A percentile compares a stretch with the other conserved stretches of the same genome.
phyloP scores from a whole-genome alignment of 257 asterid genomes.

The Nicotiana noctiflora region DNA sequence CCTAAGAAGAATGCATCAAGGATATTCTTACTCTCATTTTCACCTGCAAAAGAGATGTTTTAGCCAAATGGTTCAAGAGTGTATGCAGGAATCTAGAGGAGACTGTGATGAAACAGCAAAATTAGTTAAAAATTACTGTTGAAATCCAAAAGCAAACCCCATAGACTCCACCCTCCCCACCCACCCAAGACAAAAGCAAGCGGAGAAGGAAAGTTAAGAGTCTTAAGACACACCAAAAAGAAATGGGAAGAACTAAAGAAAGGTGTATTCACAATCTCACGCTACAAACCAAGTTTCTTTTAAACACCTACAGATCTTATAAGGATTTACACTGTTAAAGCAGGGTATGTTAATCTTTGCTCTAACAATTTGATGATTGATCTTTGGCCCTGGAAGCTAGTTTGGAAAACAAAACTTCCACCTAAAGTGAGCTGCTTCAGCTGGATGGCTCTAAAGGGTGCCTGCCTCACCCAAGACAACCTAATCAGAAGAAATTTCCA shows the following conservation, averaged over 20 bases:
- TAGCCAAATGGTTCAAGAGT: neutral
- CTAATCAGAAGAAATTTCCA: neutral
- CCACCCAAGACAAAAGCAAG: neutral
- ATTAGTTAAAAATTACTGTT: neutral
- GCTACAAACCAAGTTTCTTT: neutral
- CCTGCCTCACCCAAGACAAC: neutral
- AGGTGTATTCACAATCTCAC: neutral
- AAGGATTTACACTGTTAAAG: neutral
- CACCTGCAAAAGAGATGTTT: conserved; percentile 36
- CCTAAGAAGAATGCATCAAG: conserved; percentile 93
- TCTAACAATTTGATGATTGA: neutral
- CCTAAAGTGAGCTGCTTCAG: neutral
- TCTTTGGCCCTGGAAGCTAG: neutral
- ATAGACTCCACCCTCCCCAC: neutral
- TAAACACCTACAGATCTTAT: neutral
- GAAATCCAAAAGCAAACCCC: neutral
- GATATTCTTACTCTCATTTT: conserved; percentile 57
- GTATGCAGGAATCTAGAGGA: neutral
- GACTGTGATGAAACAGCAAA: neutral
- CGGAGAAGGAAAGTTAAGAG: neutral
- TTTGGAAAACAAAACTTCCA: neutral
- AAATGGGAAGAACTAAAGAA: neutral
- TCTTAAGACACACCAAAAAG: neutral
- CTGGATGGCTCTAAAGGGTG: neutral
- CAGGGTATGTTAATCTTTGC: neutral